phyloP scores from a whole-genome alignment of 352 stramenopile species.

The Elongisporangium prolatum region DNA sequence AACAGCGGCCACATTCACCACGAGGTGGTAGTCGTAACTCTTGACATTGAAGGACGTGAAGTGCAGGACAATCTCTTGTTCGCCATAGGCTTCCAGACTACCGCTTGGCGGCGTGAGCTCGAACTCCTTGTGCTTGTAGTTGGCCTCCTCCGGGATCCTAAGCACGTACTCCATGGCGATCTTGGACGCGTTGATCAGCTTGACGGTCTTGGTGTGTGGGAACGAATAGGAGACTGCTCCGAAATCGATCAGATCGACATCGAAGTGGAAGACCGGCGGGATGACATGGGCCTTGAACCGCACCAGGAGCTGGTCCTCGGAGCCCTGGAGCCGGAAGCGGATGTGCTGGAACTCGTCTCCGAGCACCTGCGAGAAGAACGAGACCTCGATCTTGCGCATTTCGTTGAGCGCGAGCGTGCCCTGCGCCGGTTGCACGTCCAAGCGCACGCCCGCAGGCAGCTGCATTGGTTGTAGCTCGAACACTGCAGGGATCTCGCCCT shows the following conservation, averaged over 20 bases:
- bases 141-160: slow-evolving; percentile 89
- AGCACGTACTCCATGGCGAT: slow-evolving; percentile 91
- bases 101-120: slow-evolving; percentile 71
- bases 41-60: slow-evolving; percentile 90
- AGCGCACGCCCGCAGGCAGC: slow-evolving; percentile 22
- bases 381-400: slow-evolving; percentile 79
- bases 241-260: slow-evolving; percentile 90
- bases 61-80: slow-evolving; percentile 75
- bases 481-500: slow-evolving; percentile 90
- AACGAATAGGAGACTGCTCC: slow-evolving; percentile 92
- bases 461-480: slow-evolving; percentile 56
- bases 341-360: slow-evolving; percentile 87
- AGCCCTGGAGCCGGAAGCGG: slow-evolving; percentile 84
- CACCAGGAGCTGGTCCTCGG: slow-evolving; percentile 72
- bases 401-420: slow-evolving; percentile 73
- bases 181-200: slow-evolving; percentile 91
- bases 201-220: slow-evolving; percentile 57
- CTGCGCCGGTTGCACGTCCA: slow-evolving; percentile 38
- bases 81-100: slow-evolving; percentile 73
- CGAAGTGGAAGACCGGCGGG: slow-evolving; percentile 91
- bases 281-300: slow-evolving; percentile 90
- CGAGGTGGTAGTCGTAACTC: slow-evolving; percentile 89
- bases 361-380: slow-evolving; percentile 83
- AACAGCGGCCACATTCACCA: slow-evolving; percentile 90
- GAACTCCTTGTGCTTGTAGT: slow-evolving; percentile 90